Conservation (phyloP, 192 early-diverging fungal species). For the Umbelopsis ramanniana region DNA sequence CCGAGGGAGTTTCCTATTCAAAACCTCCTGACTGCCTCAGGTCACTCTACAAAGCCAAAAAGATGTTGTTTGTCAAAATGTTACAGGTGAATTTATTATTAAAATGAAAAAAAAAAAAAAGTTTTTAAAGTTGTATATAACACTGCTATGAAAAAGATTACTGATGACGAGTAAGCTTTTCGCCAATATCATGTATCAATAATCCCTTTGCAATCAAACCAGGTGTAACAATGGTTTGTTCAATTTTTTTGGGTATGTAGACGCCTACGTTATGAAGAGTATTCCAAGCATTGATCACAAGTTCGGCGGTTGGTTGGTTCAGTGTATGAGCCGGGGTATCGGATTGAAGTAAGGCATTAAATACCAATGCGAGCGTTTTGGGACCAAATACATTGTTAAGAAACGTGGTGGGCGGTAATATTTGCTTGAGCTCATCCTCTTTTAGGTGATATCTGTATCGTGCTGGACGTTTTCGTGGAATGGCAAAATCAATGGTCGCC, state of each 20-base stretch:
- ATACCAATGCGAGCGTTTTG: background rate
- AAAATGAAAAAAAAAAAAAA: too few species aligned
- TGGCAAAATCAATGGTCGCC: background rate
- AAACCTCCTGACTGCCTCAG: too few species aligned
- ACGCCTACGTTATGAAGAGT: background rate
- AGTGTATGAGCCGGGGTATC: background rate
- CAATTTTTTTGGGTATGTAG: constrained; percentile 18
- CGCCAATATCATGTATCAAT: background rate
- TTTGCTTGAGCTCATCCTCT: background rate
- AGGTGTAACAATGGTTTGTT: constrained; percentile 11
- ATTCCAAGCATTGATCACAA: constrained; percentile 4
- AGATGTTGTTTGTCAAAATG: too few species aligned
- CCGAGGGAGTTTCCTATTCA: too few species aligned
- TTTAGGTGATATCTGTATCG: constrained; percentile 6
- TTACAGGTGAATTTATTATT: too few species aligned
- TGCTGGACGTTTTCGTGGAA: constrained; percentile 9
- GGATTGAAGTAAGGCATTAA: constrained; percentile 7
- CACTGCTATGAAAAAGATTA: too few species aligned
- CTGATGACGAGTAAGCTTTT: background rate
- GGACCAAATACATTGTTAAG: constrained; percentile 9
- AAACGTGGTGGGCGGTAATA: background rate
- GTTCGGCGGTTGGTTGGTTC: background rate
- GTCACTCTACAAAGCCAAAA: too few species aligned
- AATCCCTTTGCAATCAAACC: constrained; percentile 10
- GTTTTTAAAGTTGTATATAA: too few species aligned